Evolutionary conservation across 2,329 filamentous ascomycete genomes (phyloP), one percentile per base, ranked within the genome.

Genomic region (Fusarium goolgardi): DNA sequence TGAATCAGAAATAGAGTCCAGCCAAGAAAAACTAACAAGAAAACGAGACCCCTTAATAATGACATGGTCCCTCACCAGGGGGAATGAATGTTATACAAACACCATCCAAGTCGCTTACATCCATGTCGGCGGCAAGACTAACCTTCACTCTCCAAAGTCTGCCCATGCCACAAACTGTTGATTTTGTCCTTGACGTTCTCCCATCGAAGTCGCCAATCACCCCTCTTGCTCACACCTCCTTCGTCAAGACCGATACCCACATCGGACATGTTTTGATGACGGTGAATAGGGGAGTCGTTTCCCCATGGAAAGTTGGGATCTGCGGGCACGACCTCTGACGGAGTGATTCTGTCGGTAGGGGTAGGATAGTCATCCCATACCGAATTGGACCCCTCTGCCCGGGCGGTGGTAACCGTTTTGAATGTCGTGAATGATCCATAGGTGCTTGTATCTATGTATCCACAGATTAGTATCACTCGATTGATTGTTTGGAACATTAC

Each of bases 231-330:
- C 27, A 59, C 35, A 27, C 57, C 61, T 23, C 55, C 66, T 21
- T 59, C 41, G 20, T 47, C 50, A 23, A 70, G 58, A 23, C 73
- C 74, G n/a, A 69, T 54, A 31, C 68, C 60, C 5, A 75, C 67
- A n/a, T 68, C 66, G 10, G 71, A 71, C 47, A 74, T 68, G 53
- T 76, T 75, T 31, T 75, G 73, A 50, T 79, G 77, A 7, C 78
- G 77, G 60, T 80, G 78, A 34, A 77, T 58, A 2, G 78, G 78
- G 37, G 74, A 78, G 62, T 75, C 71, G 31, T 75, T 76, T 13
- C 77, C 78, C 78, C 78, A 80, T 3, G 79, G 78, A 27, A 73
- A 79, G 58, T 78, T 76, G 18, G 75, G 71, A 31, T 77, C 75
- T 3, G 70, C 66, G 8, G 77, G 75, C 32, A 78, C 57, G 11